phyloP scores from a whole-genome alignment of 2,329 filamentous ascomycete genomes.

The Diaporthe citri region DNA sequence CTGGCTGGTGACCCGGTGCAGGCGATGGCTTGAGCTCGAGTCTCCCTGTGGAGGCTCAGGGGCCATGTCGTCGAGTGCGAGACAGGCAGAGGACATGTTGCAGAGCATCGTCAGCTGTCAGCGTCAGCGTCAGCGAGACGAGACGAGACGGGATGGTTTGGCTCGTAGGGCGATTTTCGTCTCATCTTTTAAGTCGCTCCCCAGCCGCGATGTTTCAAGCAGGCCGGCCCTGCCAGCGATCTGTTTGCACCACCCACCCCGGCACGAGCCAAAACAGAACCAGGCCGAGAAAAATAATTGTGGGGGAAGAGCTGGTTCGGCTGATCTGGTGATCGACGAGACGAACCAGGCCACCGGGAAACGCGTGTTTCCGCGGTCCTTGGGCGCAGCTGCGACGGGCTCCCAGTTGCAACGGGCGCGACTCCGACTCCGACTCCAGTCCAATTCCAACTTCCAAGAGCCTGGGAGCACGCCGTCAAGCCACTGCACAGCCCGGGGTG shows the following conservation, averaged over 20 bases:
- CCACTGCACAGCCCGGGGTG: conserved; percentile 28
- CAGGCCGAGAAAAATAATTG: conserved; percentile 1
- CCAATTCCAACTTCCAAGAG: conserved; percentile 3
- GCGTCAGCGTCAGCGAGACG: conserved; percentile 30
- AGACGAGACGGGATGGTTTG: conserved; percentile 23
- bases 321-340: conserved; percentile 34
- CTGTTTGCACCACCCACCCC: conserved; percentile 14
- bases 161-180: conserved; percentile 36
- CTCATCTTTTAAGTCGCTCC: conserved; percentile 35
- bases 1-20: conserved; percentile 16
- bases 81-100: conserved; percentile 14
- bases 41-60: conserved; percentile 32
- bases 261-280: conserved; percentile 21
- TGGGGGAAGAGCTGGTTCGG: conserved; percentile 15
- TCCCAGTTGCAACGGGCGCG: not conserved
- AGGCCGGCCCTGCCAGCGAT: conserved; percentile 25
- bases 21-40: conserved; percentile 27
- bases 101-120: conserved; percentile 37
- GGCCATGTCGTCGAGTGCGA: conserved; percentile 11
- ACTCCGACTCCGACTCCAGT: not conserved
- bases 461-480: conserved; percentile 1
- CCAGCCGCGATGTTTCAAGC: conserved; percentile 38
- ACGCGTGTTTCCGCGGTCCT: conserved; percentile 13
- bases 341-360: conserved; percentile 30
- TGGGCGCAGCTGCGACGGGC: not conserved